Evolutionary conservation across 257 asterid species (phyloP).

Genomic region (Capsicum chinense): DNA sequence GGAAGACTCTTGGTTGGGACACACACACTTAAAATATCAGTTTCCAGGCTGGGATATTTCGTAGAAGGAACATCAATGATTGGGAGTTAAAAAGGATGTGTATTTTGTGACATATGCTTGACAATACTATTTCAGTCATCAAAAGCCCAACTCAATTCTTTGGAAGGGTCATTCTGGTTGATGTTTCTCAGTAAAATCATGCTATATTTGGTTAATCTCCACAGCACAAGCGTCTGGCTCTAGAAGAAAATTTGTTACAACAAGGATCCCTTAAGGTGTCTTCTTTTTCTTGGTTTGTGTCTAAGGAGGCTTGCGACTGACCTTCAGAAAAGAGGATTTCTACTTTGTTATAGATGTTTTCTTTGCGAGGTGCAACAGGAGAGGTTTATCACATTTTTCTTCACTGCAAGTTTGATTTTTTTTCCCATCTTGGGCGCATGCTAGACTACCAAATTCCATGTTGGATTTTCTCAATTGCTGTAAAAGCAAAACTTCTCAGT

Average conservation of each 20-base stretch:
- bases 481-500: background rate
- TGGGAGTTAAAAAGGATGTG: constrained; percentile 7
- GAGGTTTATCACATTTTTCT: background rate
- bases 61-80: background rate
- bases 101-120: background rate
- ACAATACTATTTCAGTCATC: constrained; percentile 12
- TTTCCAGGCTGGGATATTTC: background rate
- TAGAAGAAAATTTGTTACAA: constrained; percentile 7
- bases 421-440: background rate
- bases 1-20: background rate
- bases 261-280: background rate
- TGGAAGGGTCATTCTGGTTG: constrained; percentile 4
- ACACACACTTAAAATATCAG: background rate
- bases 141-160: background rate
- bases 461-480: background rate
- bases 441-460: background rate
- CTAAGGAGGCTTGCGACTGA: background rate
- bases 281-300: constrained; percentile 8
- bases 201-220: background rate
- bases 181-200: background rate
- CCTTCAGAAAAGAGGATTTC: constrained; percentile 8
- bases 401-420: background rate
- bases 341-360: background rate
- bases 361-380: background rate
- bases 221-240: background rate